Percentiles rank a stretch among this genome's conserved stretches.
Evolutionary conservation across 140 eudicot genomes (phyloP).

Genomic region (Cichorium intybus): DNA sequence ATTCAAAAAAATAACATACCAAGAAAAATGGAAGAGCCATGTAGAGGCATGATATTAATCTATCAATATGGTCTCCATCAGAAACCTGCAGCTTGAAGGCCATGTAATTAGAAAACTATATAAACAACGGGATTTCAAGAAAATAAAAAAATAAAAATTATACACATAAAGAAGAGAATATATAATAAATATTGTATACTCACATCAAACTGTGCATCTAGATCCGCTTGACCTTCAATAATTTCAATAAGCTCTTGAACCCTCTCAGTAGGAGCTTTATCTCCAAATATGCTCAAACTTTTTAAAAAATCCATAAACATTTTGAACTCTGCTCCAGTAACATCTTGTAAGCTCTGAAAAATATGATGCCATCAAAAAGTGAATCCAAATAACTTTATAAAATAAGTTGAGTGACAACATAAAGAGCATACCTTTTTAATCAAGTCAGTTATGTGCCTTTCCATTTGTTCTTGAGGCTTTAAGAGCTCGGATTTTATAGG

Average conservation of each 20-base stretch:
- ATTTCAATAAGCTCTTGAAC: constrained; percentile 81
- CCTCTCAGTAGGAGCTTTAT: constrained; percentile 75
- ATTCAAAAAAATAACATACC: constrained; percentile 40
- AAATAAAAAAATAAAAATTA: not conserved
- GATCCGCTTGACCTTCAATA: constrained; percentile 91
- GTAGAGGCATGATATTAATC: constrained; percentile 81
- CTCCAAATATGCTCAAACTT: constrained; percentile 82
- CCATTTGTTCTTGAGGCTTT: constrained; percentile 92
- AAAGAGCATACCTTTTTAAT: constrained; percentile 65
- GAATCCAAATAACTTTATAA: not conserved
- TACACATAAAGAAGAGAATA: not conserved
- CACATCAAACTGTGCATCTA: constrained; percentile 79
- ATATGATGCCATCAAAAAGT: constrained; percentile 6
- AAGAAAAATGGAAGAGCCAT: constrained; percentile 88
- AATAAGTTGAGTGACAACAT: too few relatives aligned
- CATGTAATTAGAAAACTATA: not conserved
- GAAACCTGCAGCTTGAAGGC: constrained; percentile 48
- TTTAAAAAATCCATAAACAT: constrained; percentile 89
- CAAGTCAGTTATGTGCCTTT: constrained; percentile 89
- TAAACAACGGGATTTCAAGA: not conserved
- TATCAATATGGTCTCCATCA: constrained; percentile 84
- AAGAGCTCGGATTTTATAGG: constrained; percentile 91
- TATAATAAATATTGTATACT: constrained; percentile 26
- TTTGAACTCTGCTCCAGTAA: constrained; percentile 85
- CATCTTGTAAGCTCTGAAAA: constrained; percentile 91